A percentile compares a stretch with the other conserved stretches of the same genome.
Conservation (phyloP, 2,329 filamentous ascomycete genomes). For the Pezicula rhizophila region DNA sequence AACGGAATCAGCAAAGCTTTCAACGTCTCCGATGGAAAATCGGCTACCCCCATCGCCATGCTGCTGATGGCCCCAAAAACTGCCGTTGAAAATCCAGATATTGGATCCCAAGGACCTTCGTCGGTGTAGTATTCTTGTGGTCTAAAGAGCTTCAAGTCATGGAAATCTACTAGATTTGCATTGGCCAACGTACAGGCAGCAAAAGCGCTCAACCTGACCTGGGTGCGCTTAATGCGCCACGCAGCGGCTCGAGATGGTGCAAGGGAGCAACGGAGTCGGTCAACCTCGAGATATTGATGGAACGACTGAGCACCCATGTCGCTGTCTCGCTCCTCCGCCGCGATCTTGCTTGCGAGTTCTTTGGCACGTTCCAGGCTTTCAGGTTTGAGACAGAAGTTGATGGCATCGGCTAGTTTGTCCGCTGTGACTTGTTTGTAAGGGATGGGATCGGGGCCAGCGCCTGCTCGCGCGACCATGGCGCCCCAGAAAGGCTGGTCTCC, state of each 20-base stretch:
- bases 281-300: slow-evolving; percentile 58
- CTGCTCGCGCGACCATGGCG: slow-evolving; percentile 40
- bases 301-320: slow-evolving; percentile 42
- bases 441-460: too few species aligned
- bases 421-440: too few species aligned
- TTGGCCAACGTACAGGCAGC: slow-evolving; percentile 62
- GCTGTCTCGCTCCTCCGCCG: slow-evolving; percentile 51
- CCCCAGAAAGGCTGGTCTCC: slow-evolving; percentile 76
- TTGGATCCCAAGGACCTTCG: slow-evolving; percentile 68
- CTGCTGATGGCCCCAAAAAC: slow-evolving; percentile 68
- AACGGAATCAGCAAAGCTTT: slow-evolving; percentile 31
- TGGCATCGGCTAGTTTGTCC: slow-evolving; percentile 50
- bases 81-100: slow-evolving; percentile 67
- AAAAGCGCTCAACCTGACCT: slow-evolving; percentile 62
- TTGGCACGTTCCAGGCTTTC: slow-evolving; percentile 52
- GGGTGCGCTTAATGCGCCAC: slow-evolving; percentile 64
- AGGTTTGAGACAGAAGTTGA: slow-evolving; percentile 49
- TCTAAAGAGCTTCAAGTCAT: slow-evolving; percentile 61
- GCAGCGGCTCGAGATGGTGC: slow-evolving; percentile 60
- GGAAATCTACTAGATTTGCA: slow-evolving; percentile 55
- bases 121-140: slow-evolving; percentile 66
- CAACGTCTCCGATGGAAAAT: slow-evolving; percentile 53
- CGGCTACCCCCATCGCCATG: slow-evolving; percentile 73
- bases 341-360: slow-evolving; percentile 49
- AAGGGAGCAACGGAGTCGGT: slow-evolving; percentile 60